Base-by-base conservation (phyloP, 805 yeast species). In the Metschnikowia hibisci region DNA sequence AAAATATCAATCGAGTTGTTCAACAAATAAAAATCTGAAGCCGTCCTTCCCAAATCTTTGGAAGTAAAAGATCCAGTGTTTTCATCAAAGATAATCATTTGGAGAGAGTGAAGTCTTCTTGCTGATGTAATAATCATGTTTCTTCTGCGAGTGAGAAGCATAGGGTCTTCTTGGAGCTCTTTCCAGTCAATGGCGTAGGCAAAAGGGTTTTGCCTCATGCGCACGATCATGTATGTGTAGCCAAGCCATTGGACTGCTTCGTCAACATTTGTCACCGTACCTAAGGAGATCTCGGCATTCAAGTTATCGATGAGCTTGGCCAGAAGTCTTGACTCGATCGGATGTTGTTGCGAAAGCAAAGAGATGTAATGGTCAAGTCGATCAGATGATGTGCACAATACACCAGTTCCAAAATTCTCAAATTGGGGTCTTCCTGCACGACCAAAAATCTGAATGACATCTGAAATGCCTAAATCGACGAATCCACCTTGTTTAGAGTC, bases 351-450 rank as follows among this genome's bases (percentile, higher is more conserved):
- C 0, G 96, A 82, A 18, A 93, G 74, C 15, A 90, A 71, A 1
- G 93, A 80, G n/a, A 95, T 78, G 56, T 91, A 93, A 53, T 89
- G 96, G 54, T 87, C 95, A 22, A 95, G 64, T 38, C 78, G 71
- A 55, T 91, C 98, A 45, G 75, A 72, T 0, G 95, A 74, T 0
- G 99, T 93, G 60, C 93, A 82, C 37, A 93, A 67, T 18, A 89
- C 81, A 71, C 98, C 98, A 2, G 91, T 87, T 73, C 99, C 99
- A 57, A 77, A 83, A 44, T 79, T 79, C 53, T 91, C 96, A 63
- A 80, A 93, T 55, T 95, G 99, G 0, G 99, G 99, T 66, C 99
- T 81, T 67, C 99, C 99, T 22, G 99, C 99, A 70, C 99, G 85
- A 54, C 99, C 99, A 67, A 93, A 93, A 52, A 93, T 93, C 69